phyloP scores from a whole-genome alignment of 768 basidiomycete species.

The Cystoderma amianthinum region DNA sequence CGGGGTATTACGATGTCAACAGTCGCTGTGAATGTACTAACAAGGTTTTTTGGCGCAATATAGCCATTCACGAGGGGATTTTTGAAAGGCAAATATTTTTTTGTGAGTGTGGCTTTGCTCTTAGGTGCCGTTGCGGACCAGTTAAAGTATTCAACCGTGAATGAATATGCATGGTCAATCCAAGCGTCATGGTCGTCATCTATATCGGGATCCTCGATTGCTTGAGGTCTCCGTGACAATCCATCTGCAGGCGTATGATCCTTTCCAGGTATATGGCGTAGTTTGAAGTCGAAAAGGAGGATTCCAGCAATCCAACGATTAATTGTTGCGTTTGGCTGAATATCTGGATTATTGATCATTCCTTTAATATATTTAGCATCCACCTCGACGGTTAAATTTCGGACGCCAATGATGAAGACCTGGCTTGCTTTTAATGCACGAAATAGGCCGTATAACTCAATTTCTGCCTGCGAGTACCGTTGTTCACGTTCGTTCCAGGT shows the following conservation, averaged over 20 bases:
- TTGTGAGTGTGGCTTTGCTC: no score
- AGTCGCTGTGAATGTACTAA: neutral
- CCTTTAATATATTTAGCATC: no score
- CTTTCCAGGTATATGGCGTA: neutral
- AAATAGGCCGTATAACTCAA: constrained; percentile 12
- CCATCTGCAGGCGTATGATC: neutral
- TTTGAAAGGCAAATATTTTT: no score
- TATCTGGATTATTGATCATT: neutral
- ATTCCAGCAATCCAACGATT: no score
- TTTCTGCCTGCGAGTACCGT: constrained; percentile 13
- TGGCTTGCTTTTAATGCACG: constrained; percentile 1
- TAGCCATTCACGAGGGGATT: neutral
- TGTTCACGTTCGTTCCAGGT: no score
- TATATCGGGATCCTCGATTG: neutral
- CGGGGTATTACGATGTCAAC: neutral
- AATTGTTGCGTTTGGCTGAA: neutral
- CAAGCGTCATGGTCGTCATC: constrained; percentile 5
- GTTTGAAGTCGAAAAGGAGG: no score
- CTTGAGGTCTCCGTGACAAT: neutral
- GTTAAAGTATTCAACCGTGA: neutral
- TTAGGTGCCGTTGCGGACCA: no score
- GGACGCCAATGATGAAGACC: neutral
- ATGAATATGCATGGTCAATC: constrained; percentile 3
- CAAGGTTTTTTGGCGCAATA: neutral
- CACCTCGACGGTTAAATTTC: neutral